Evolutionary conservation across 305 asterid genomes (phyloP).

Genomic region (Striga hermonthica): DNA sequence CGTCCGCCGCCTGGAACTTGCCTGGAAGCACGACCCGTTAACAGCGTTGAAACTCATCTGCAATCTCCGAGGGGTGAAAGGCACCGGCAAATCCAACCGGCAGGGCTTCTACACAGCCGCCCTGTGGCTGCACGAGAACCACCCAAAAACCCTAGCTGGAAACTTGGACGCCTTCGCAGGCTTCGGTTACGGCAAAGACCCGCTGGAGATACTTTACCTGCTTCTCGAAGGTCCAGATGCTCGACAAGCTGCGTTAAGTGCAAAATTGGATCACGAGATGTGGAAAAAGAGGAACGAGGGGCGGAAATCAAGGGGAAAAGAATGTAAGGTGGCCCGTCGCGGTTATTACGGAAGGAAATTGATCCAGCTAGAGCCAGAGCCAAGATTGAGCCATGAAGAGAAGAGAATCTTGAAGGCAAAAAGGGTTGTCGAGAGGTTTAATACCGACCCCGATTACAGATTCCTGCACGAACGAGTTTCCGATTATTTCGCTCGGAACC

Average conservation of each 20-base stretch:
- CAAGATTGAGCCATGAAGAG: no score
- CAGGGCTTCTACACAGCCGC: constrained; percentile 44
- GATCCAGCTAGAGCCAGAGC: no score
- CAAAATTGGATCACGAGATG: background rate
- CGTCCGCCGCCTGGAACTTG: constrained; percentile 22
- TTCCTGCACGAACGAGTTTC: no score
- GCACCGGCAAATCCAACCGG: constrained; percentile 44
- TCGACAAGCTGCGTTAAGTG: background rate
- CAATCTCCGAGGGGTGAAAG: constrained; percentile 47
- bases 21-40: constrained; percentile 40
- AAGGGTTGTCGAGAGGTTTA: no score
- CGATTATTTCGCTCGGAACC: no score
- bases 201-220: constrained; percentile 40
- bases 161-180: background rate
- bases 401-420: no score
- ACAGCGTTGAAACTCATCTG: constrained; percentile 40
- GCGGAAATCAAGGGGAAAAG: background rate
- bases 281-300: background rate
- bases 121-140: constrained; percentile 37
- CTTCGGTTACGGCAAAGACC: background rate
- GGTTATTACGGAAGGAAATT: no score
- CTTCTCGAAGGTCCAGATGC: constrained; percentile 14
- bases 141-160: background rate
- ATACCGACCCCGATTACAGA: no score
- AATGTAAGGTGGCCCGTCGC: background rate